Evolutionary conservation across 192 early-diverging fungal genomes (phyloP).

Genomic region (Coemansia sp.): DNA sequence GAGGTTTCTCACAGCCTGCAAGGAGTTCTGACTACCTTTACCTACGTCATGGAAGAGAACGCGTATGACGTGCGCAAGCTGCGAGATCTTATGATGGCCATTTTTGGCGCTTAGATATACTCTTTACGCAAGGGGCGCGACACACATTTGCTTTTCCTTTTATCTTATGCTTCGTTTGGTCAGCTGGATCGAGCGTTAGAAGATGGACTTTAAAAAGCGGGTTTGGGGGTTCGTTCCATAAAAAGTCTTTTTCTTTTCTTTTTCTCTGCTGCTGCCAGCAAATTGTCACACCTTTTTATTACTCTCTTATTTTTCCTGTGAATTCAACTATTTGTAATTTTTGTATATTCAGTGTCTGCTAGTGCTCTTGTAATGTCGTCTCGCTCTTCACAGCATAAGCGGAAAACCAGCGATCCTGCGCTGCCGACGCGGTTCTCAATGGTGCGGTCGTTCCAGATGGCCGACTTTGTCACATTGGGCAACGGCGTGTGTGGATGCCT

Average conservation of each 20-base stretch:
- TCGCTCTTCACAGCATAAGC: constrained; percentile 17
- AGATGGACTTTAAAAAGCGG: too few relatives aligned
- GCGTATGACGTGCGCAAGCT: constrained; percentile 54
- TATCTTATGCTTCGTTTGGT: neutral
- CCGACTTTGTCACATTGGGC: constrained; percentile 83
- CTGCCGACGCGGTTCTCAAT: constrained; percentile 54
- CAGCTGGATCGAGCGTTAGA: neutral
- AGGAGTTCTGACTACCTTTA: constrained; percentile 75
- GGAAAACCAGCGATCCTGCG: constrained; percentile 42
- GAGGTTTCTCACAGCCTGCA: constrained; percentile 77
- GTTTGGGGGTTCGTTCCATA: neutral
- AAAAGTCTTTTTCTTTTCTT: neutral
- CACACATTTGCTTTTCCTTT: constrained; percentile 3
- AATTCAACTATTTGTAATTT: constrained; percentile 4
- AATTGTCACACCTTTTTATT: neutral
- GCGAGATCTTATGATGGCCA: constrained; percentile 54
- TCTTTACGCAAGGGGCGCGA: neutral
- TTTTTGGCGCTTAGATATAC: constrained; percentile 23
- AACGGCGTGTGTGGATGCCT: constrained; percentile 79
- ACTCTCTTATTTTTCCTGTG: constrained; percentile 1
- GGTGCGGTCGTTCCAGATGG: constrained; percentile 70
- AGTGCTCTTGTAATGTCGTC: neutral
- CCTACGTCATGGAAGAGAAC: constrained; percentile 79
- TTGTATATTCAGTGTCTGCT: neutral
- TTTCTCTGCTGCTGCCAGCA: neutral